Evolutionary conservation across 441 rosid genomes (phyloP), one percentile per base, ranked within the genome.

Genomic region (Manihot esculenta): DNA sequence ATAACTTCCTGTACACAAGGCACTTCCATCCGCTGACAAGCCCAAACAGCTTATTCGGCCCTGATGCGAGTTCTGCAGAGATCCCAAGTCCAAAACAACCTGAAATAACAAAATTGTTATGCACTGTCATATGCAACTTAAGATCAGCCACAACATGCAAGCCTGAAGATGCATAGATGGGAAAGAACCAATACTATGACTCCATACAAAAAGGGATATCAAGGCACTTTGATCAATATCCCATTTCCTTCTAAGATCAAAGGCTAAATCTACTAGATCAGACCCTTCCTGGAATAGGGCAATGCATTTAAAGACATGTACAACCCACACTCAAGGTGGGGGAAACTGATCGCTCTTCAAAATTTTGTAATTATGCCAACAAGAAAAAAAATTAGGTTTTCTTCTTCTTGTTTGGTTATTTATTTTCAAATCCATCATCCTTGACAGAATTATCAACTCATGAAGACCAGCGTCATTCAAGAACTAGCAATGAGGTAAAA

Each of bases 1-100:
- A 81, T 77, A 96, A 82, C 98, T 93, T 85, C 99, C 99, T 78
- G 97, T 91, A 83, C 99, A 93, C 75, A 96, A 80, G 79, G 98
- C 98, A 82, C 99, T 96, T 80, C 98, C 99, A 81, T 96, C 98
- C 69, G 96, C 86, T 51, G 97, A 91, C 87, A 96, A 77, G 63
- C 94, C 97, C 88, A 93, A 82, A 83, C 98, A 93, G 77, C 86
- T 93, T 76, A 93, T 85, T 76, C 88, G 80, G 59, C 74, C 70
- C 77, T 77, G 88, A 45, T 96, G 99, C 2, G 98, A 93, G 79
- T 84, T 88, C 45, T 91, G 93, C 63, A 88, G 81, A 23, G 86
- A 55, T 66, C 97, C 93, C 84, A 93, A 77, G 82, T 96, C 74
- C 85, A 90, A 84, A 57, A 91, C 97, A 74, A 82, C 93, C 99